phyloP scores from a whole-genome alignment of 1,139 yeast species.

The Suhomyces chickasaworum region DNA sequence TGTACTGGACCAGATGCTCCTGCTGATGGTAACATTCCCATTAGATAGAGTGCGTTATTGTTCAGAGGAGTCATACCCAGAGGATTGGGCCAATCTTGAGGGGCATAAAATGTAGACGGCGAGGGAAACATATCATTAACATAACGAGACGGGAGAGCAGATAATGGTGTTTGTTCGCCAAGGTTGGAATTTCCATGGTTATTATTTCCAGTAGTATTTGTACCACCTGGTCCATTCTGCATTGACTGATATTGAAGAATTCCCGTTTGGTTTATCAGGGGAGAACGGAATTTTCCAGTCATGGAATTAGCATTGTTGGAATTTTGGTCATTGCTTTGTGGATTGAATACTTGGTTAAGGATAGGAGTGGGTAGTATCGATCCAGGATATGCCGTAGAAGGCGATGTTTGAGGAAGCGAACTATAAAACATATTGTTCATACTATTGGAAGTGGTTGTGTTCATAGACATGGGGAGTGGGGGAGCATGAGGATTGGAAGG shows the following conservation, averaged over 20 bases:
- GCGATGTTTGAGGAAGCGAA: constrained; percentile 34
- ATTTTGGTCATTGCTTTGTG: constrained; percentile 13
- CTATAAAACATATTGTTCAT: constrained; percentile 24
- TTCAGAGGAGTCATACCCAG: constrained; percentile 37
- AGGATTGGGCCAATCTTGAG: constrained; percentile 47
- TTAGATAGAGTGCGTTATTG: constrained; percentile 18
- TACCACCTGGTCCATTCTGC: neutral
- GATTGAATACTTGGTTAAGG: constrained; percentile 37
- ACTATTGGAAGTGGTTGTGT: constrained; percentile 7
- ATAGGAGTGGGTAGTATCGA: constrained; percentile 41
- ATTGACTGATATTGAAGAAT: constrained; percentile 2
- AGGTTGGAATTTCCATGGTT: constrained; percentile 15
- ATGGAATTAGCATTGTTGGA: constrained; percentile 3
- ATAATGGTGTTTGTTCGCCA: constrained; percentile 53
- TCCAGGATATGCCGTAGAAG: constrained; percentile 24
- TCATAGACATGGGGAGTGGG: constrained; percentile 28
- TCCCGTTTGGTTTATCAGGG: constrained; percentile 6
- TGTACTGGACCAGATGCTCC: constrained; percentile 15
- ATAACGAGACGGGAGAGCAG: constrained; percentile 53
- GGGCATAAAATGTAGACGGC: constrained; percentile 52
- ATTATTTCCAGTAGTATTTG: neutral
- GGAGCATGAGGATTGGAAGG: constrained; percentile 49
- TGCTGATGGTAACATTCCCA: constrained; percentile 22
- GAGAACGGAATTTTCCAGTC: constrained; percentile 7
- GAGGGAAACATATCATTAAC: constrained; percentile 59